Evolutionary conservation across 2,329 filamentous ascomycete species (phyloP).

Genomic region (Pyrenophora teres): DNA sequence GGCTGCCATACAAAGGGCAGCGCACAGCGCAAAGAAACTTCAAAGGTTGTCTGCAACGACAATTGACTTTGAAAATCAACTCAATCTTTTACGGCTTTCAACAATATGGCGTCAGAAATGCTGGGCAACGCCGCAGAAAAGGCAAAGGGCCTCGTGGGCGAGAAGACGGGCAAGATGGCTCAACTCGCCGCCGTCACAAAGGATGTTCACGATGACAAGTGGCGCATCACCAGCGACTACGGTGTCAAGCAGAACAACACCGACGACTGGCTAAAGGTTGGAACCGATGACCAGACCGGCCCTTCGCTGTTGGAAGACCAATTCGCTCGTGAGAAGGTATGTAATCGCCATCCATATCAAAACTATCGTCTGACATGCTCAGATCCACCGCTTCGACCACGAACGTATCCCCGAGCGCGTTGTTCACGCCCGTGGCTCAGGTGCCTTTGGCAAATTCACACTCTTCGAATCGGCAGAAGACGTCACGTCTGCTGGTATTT

Average conservation of each 20-base stretch:
- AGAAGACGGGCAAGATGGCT: constrained; percentile 59
- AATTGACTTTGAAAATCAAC: constrained; percentile 11
- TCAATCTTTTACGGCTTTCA: constrained; percentile 1
- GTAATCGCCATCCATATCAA: neutral
- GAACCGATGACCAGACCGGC: constrained; percentile 65
- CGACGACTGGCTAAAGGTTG: constrained; percentile 76
- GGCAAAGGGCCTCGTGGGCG: constrained; percentile 42
- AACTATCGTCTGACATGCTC: constrained; percentile 7
- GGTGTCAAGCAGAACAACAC: constrained; percentile 74
- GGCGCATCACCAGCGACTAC: constrained; percentile 74
- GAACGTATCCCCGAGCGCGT: constrained; percentile 71
- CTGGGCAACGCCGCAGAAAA: constrained; percentile 36
- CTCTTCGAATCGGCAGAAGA: constrained; percentile 67
- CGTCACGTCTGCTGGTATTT: constrained; percentile 65
- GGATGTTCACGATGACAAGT: constrained; percentile 59
- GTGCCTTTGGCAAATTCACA: constrained; percentile 69
- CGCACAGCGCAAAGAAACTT: neutral
- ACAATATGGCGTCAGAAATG: constrained; percentile 40
- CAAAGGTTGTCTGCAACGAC: neutral
- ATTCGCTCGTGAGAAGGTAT: constrained; percentile 73
- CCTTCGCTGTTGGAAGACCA: constrained; percentile 73
- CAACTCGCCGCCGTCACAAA: constrained; percentile 65
- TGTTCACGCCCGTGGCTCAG: constrained; percentile 68
- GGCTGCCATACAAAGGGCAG: constrained; percentile 13
- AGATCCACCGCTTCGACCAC: constrained; percentile 78